Evolutionary conservation across 2,329 filamentous ascomycete genomes (phyloP).

Genomic region (Myrmaecium sp.): DNA sequence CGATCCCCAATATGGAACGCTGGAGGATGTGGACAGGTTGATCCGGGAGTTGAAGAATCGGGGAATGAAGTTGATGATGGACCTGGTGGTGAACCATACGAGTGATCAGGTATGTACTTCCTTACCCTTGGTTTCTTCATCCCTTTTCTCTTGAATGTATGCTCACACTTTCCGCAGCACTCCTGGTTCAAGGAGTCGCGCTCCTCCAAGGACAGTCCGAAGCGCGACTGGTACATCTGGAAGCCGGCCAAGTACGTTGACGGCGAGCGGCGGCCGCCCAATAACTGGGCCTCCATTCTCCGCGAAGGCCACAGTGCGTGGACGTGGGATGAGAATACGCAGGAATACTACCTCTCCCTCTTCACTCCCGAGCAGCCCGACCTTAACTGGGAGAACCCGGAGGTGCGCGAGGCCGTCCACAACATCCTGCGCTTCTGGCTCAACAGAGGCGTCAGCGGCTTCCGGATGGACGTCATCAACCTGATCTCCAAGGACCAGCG

Average conservation of each 20-base stretch:
- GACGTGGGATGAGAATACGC: conserved; percentile 55
- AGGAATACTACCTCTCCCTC: conserved; percentile 61
- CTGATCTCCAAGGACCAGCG: conserved; percentile 19
- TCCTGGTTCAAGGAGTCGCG: conserved; percentile 41
- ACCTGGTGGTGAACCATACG: conserved; percentile 25
- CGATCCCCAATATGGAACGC: conserved; percentile 22
- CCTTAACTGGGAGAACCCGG: conserved; percentile 67
- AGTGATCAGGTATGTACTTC: conserved; percentile 13
- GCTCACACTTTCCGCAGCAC: conserved; percentile 23
- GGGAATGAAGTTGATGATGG: conserved; percentile 22
- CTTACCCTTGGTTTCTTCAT: background rate
- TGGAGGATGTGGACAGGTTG: conserved; percentile 22
- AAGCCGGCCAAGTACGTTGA: conserved; percentile 28
- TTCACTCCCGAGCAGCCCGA: conserved; percentile 66
- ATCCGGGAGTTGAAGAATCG: conserved; percentile 18
- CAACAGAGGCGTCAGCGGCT: conserved; percentile 43
- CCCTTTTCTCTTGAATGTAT: no score
- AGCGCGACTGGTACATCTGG: conserved; percentile 42
- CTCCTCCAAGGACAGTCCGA: conserved; percentile 30
- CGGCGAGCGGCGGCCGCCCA: conserved; percentile 51
- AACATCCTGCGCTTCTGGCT: conserved; percentile 68
- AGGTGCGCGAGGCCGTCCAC: conserved; percentile 52
- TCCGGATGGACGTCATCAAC: conserved; percentile 23
- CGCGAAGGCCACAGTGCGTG: conserved; percentile 39
- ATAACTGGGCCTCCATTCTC: conserved; percentile 57